These are phyloP conservation scores for Talaromyces piceae DNA, from an alignment of 2,329 filamentous ascomycete genomes.

Conservation along the genomic window DNA sequence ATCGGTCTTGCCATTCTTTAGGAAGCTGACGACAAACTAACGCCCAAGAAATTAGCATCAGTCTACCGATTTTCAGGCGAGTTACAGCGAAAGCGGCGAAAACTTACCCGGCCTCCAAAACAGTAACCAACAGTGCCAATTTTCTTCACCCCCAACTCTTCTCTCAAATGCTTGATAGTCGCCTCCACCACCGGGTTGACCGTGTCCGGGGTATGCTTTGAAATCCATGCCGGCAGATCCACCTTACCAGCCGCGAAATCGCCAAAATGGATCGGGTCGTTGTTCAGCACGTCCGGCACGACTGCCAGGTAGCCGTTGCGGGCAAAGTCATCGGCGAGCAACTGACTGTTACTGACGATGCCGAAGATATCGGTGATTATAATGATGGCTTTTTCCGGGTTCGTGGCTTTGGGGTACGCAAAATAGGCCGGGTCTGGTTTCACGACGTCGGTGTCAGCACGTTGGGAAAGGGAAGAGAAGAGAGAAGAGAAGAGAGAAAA, in stretches of 20 bases:
- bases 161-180: conserved; percentile 49
- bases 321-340: conserved; percentile 68
- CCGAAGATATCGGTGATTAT: conserved; percentile 54
- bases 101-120: conserved; percentile 60
- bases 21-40: conserved; percentile 63
- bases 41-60: background rate
- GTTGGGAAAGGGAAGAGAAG: background rate
- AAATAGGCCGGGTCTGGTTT: conserved; percentile 49
- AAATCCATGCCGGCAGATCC: conserved; percentile 45
- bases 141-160: conserved; percentile 49
- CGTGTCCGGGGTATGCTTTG: conserved; percentile 39
- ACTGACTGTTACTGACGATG: conserved; percentile 51
- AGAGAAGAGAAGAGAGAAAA: too few relatives aligned
- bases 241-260: conserved; percentile 40
- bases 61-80: too few relatives aligned
- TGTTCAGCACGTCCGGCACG: conserved; percentile 64
- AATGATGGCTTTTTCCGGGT: conserved; percentile 47
- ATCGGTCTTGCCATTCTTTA: conserved; percentile 53
- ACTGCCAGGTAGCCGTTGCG: conserved; percentile 60
- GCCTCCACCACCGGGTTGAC: conserved; percentile 49
- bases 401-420: conserved; percentile 44
- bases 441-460: background rate
- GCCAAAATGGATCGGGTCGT: conserved; percentile 53
- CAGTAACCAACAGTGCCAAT: conserved; percentile 65
- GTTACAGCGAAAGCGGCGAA: too few relatives aligned